These are phyloP conservation scores for Cicer judaicum DNA, from an alignment of 306 rosid species.

Conservation along the genomic window DNA sequence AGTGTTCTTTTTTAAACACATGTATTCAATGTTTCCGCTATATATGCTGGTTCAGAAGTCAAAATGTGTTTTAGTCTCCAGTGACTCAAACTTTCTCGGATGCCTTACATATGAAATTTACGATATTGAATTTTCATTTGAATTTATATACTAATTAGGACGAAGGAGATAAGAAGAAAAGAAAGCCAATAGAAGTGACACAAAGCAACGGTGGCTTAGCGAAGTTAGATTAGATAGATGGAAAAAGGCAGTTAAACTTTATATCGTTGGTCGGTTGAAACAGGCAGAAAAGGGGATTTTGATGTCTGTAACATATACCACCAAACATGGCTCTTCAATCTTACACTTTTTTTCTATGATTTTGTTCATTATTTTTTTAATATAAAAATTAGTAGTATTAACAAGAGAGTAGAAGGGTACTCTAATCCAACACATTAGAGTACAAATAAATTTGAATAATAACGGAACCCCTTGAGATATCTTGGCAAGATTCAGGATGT, in stretches of 20 bases:
- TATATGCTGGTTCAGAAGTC: slow-evolving; percentile 31
- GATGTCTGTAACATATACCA: not conserved
- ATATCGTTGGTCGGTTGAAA: not conserved
- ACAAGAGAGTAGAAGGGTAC: no score
- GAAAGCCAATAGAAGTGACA: not conserved
- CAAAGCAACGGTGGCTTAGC: not conserved
- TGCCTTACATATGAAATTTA: not conserved
- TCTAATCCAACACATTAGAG: no score
- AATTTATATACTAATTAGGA: not conserved
- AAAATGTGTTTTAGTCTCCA: slow-evolving; percentile 7
- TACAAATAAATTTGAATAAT: not conserved
- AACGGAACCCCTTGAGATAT: slow-evolving; percentile 7
- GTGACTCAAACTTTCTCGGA: slow-evolving; percentile 28
- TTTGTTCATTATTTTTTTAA: not conserved
- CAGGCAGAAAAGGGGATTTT: not conserved
- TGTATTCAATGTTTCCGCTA: slow-evolving; percentile 18
- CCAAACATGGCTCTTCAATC: slow-evolving; percentile 16
- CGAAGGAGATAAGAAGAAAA: not conserved
- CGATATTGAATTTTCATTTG: not conserved
- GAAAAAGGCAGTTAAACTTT: not conserved
- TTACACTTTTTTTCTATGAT: slow-evolving; percentile 2
- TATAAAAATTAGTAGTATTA: no score
- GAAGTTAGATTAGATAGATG: slow-evolving; percentile 7
- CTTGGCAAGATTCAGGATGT: slow-evolving; percentile 1
- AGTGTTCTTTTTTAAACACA: not conserved